Base-by-base conservation (phyloP, 2,329 filamentous ascomycete genomes). In the Emericellopsis atlantica region DNA sequence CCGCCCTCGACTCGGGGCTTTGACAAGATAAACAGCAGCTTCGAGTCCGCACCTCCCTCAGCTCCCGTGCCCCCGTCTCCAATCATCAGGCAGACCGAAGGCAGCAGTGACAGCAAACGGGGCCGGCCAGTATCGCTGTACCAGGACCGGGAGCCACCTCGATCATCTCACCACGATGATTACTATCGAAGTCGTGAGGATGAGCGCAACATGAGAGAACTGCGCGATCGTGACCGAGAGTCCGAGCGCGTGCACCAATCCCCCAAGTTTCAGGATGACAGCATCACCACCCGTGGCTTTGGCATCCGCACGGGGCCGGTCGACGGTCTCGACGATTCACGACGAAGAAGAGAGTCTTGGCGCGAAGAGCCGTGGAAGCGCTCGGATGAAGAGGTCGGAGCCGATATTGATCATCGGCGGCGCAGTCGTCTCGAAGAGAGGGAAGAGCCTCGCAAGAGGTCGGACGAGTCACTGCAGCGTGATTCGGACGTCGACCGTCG, bases 1-100 rank as follows among this genome's bases (percentile, higher is more conserved):
- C 83, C 84, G 9, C 80, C 80, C 5, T 75, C 79, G 5, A 84
- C 77, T 4, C 69, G 81, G 49, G 82, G 79, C 1, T 76, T 87
- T 47, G 82, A 86, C 49, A 83, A 76, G 58, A 74, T 84, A 46
- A 74, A 74, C 70, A 73, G 21, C 55, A 66, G 23, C 60, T 69
- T 33, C 49, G 40, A 38, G 24, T 16, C 39, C 23, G 40, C 34
- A 14, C 64, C 66, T 0, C 39, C 68, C 7, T 50, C 60, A 22
- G 65, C 57, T n/a, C 60, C 65, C 4, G 53, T 59, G 12, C 54
- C 61, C 5, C 60, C 62, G 4, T 57, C 64, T 21, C 50, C 61
- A 11, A 22, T 11, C 11, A 18, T n/a, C 29, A 33, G 38, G 15
- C 38, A n/a, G 24, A 40, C n/a, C 10, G 38, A 34, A 32, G 26